These are phyloP conservation scores for Suillus sp. DNA, from an alignment of 768 basidiomycete species.

Conservation along the genomic window DNA sequence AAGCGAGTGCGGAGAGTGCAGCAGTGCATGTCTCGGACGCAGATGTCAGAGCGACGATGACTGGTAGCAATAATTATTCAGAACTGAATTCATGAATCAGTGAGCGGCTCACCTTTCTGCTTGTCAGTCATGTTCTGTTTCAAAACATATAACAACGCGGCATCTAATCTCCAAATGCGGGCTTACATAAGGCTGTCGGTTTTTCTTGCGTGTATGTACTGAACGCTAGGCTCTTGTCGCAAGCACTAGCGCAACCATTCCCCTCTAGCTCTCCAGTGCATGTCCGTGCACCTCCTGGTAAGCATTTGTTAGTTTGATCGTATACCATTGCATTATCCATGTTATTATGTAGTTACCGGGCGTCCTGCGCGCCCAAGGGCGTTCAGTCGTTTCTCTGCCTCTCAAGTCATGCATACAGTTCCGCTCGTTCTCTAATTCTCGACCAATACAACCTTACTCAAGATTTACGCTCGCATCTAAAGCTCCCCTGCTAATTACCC, in stretches of 20 bases:
- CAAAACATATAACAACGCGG: neutral
- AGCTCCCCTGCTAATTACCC: conserved; percentile 23
- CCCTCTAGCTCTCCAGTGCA: conserved; percentile 10
- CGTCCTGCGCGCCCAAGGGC: conserved; percentile 34
- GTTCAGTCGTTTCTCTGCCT: conserved; percentile 15
- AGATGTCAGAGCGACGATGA: conserved; percentile 17
- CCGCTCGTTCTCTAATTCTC: conserved; percentile 21
- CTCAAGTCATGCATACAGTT: conserved; percentile 14
- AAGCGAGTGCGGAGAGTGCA: conserved; percentile 19
- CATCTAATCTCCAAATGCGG: neutral
- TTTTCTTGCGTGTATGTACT: conserved; percentile 12
- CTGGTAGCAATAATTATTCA: conserved; percentile 14
- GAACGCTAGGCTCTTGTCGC: neutral
- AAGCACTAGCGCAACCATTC: neutral
- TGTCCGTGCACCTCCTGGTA: conserved; percentile 19
- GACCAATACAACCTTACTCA: conserved; percentile 22
- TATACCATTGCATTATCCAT: neutral
- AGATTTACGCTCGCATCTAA: conserved; percentile 9
- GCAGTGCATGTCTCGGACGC: conserved; percentile 23
- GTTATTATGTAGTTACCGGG: conserved; percentile 36
- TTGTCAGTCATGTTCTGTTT: conserved; percentile 37
- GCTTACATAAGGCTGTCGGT: conserved; percentile 22
- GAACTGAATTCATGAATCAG: neutral
- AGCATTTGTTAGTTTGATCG: conserved; percentile 1
- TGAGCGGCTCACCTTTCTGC: conserved; percentile 37